Evolutionary conservation across 1,139 yeast genomes (phyloP), one percentile per base, ranked within the genome.

Genomic region (Yamadazyma conglobata): DNA sequence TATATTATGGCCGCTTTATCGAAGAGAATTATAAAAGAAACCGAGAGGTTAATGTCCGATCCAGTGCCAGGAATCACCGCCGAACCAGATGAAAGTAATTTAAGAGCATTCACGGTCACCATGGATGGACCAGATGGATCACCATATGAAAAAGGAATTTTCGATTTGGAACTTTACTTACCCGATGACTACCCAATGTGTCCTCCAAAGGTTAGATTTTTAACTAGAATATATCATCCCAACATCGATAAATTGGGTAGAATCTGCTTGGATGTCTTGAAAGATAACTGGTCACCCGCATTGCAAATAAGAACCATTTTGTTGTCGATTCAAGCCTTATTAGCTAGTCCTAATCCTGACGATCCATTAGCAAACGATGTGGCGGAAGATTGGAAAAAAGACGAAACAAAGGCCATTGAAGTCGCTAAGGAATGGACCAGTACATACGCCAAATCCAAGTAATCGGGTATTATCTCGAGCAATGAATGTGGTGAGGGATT

Each of bases 281-380:
- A 91, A 60, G 85, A 79, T 58, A 70, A 64, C 59, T 91, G 98
- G 98, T 84, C 95, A n/a, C 98, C 98, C 6, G 98, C 98, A 0
- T 69, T 89, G 40, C 97, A 91, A 56, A 91, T 91, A 44, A 73
- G 97, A 55, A 93, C 98, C n/a, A 84, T 91, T 23, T 65, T 91
- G 43, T 68, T 93, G 37, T 85, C 95, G 11, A 84, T 91, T 39
- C 98, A 93, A 58, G 97, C 98, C 0, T 65, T 91, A 35, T 65
- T 91, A 33, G 95, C 95, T 1, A 89, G 96, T 4, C 98, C 99
- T 7, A 93, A 91, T 50, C 98, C 99, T 3, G 96, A 91, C 55
- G 99, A 91, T 59, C 99, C 98, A 1, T 70, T 93, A 42, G 97
- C 97, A 19, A 91, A 91, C 51, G 98, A 91, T 47, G 98, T 91